These are phyloP conservation scores for Populus hybrid DNA, from an alignment of 441 rosid species.

Conservation along the genomic window DNA sequence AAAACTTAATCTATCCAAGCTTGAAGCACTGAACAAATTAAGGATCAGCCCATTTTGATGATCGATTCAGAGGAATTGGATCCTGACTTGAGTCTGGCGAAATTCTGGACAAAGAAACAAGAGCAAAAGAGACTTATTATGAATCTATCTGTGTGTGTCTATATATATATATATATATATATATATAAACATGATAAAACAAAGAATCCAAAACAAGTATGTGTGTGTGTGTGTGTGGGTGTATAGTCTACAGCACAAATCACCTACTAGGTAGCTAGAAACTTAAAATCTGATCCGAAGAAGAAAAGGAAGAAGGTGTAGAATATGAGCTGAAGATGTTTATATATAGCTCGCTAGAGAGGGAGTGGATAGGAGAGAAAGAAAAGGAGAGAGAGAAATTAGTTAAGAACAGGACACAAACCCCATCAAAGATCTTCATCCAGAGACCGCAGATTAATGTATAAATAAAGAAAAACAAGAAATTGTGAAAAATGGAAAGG, in stretches of 20 bases:
- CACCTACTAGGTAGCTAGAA: neutral
- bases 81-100: neutral
- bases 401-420: conserved; percentile 7
- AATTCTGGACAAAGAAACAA: conserved; percentile 6
- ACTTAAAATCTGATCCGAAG: neutral
- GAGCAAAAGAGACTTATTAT: neutral
- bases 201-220: neutral
- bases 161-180: too few species aligned
- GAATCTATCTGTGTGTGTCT: neutral
- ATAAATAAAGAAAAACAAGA: neutral
- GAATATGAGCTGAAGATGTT: neutral
- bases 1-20: neutral
- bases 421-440: conserved; percentile 12
- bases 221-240: neutral
- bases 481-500: neutral
- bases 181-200: neutral
- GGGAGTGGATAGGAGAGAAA: neutral
- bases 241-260: neutral
- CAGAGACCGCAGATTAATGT: neutral
- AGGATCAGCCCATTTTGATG: conserved; percentile 14
- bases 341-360: neutral
- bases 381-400: neutral
- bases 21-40: neutral
- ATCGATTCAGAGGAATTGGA: neutral
- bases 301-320: neutral